phyloP scores from a whole-genome alignment of 1,139 yeast species.

The Spathaspora sp. region DNA sequence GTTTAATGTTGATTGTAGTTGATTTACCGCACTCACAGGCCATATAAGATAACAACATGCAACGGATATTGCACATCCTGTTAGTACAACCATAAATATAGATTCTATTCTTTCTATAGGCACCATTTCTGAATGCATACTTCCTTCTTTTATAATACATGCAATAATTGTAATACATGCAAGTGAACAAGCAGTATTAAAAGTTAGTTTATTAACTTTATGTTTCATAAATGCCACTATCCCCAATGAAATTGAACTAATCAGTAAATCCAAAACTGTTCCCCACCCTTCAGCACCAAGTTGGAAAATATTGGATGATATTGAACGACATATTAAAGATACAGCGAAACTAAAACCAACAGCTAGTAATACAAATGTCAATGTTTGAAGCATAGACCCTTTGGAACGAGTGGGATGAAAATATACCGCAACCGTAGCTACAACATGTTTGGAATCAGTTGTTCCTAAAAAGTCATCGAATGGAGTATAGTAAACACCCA shows the following conservation, averaged over 20 bases:
- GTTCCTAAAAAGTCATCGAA: conserved; percentile 58
- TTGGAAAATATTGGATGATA: conserved; percentile 49
- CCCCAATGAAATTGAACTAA: conserved; percentile 60
- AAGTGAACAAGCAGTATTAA: conserved; percentile 78
- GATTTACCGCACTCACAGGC: conserved; percentile 59
- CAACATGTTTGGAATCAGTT: conserved; percentile 76
- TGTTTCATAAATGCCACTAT: conserved; percentile 69
- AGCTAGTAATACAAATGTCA: conserved; percentile 58
- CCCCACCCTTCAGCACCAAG: conserved; percentile 52
- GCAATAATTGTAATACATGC: conserved; percentile 74
- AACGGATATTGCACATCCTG: conserved; percentile 64
- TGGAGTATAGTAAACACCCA: conserved; percentile 68
- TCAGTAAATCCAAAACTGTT: conserved; percentile 54
- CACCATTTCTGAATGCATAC: conserved; percentile 59
- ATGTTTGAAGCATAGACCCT: conserved; percentile 79
- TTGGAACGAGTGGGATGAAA: conserved; percentile 80
- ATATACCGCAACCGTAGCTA: conserved; percentile 81
- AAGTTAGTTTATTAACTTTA: conserved; percentile 63
- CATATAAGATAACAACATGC: conserved; percentile 58
- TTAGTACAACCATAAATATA: conserved; percentile 56
- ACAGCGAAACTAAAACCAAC: conserved; percentile 56
- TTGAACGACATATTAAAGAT: conserved; percentile 53
- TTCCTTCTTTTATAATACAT: conserved; percentile 76
- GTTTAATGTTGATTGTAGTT: conserved; percentile 48
- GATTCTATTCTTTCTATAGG: conserved; percentile 57